Evolutionary conservation across 768 basidiomycete genomes (phyloP), one percentile per base, ranked within the genome.

Genomic region (Amanita muscaria): DNA sequence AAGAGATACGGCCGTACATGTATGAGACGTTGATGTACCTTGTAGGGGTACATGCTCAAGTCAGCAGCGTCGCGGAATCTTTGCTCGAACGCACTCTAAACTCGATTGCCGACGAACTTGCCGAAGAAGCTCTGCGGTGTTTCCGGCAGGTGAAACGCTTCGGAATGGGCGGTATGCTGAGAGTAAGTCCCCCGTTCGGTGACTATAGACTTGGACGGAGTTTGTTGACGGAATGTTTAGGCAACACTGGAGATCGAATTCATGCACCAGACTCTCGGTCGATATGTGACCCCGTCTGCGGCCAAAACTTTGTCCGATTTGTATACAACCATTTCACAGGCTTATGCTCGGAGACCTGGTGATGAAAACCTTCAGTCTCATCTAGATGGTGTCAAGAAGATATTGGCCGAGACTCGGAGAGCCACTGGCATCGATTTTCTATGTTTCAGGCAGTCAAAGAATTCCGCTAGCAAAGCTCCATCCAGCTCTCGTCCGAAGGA

Each of bases 171-270:
- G 96, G 96, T 7, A 98, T 98, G 96, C 73, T 99, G 34, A 79
- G 89, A 38, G 93, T 96, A 59, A 48, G 84, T 71, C 22, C 30
- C 25, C 16, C 27, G 12, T 29, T 12, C 6, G 12, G 27, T 29
- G 27, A 29, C 6, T 29, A n/a, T n/a, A n/a, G n/a, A n/a, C 19
- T 16, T 15, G 15, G 15, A 8, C n/a, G 35, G 8, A 15, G 10
- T 7, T 21, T 37, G 35, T 7, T 8, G n/a, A 8, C 35, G 31
- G 42, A 10, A 10, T 16, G 29, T 27, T 19, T 59, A 97, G 92
- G 96, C 96, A 11, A 98, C 96, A 4, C 80, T 99, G 21, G 94
- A 98, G 63, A 96, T 98, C 53, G 96, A 98, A 66, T 98, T 98
- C 68, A 82, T 98, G 72, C 94, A 99, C 62, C 96, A 98, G 66